Base-by-base conservation (phyloP, 2,329 filamentous ascomycete genomes). In the Ustilaginoidea virens region DNA sequence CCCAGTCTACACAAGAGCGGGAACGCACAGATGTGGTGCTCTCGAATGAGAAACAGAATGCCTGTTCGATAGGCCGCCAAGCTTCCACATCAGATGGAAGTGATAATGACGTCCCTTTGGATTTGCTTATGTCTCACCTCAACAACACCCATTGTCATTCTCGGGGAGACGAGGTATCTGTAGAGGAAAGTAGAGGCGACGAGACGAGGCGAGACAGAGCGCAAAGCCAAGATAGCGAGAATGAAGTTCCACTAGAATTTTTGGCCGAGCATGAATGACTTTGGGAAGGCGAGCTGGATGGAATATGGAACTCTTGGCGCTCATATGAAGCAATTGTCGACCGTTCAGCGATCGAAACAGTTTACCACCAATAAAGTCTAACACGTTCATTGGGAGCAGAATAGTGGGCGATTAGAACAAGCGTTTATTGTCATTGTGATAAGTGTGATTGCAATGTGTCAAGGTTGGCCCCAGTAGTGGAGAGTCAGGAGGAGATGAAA, bases 171-270 rank as follows among this genome's bases (percentile, higher is more conserved):
- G 14, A 7, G 3, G n/a, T 8, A 6, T 5, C 17, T 4, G n/a
- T 17, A 15, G 11, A 8, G 20, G 12, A 7, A 3, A 9, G 11
- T 14, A 13, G 15, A 17, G 7, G 14, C 13, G 7, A 20, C 17
- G 31, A 37, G 18, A 27, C 26, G 6, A 36, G 30, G 11, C 35
- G 39, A 8, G 36, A 34, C 14, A 26, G 39, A 2, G 30, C 39
- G 6, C 36, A 33, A 12, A 42, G 45, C 27, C 41, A 48, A 28
- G 51, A 51, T 23, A 59, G 54, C 37, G 60, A 60, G 34, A 63
- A 64, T 27, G 63, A 64, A 29, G 55, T 69, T 6, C 64, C 66
- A 1, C 47, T 49, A 0, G 64, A 70, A 33, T 68, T 71, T 36
- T 37, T 70, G 5, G 58, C 58, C 8, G 59, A 66, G 39, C 58